These are phyloP conservation scores for Heliamphora exappendiculata DNA, from an alignment of 148 eudicot genomes.

Conservation along the genomic window DNA sequence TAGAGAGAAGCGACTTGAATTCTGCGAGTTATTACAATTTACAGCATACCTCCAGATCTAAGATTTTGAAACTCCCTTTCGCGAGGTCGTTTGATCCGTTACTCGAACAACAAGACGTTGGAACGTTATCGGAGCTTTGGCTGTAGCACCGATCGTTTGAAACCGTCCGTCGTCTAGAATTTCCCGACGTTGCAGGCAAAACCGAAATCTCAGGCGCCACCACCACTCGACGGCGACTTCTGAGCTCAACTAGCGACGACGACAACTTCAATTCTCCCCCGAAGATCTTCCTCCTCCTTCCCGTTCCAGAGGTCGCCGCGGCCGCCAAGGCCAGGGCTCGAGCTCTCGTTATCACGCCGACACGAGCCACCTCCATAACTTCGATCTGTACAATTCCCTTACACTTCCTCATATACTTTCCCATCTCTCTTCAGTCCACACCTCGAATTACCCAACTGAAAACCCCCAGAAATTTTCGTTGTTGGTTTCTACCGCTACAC, in stretches of 20 bases:
- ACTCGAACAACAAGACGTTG: slow-evolving; percentile 30
- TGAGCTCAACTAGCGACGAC: slow-evolving; percentile 19
- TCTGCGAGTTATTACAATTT: too few species aligned
- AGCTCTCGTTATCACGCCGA: slow-evolving; percentile 30
- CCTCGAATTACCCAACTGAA: not conserved
- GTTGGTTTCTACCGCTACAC: too few species aligned
- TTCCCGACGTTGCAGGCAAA: not conserved
- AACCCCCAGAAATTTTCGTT: too few species aligned
- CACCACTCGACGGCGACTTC: slow-evolving; percentile 20
- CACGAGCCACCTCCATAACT: slow-evolving; percentile 23
- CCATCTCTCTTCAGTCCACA: slow-evolving; percentile 7
- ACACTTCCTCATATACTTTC: slow-evolving; percentile 20
- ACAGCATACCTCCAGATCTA: slow-evolving; percentile 47
- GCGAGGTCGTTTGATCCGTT: slow-evolving; percentile 16
- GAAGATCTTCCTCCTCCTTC: slow-evolving; percentile 25
- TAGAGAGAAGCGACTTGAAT: not conserved
- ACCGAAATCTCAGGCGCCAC: not conserved
- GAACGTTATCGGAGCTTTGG: slow-evolving; percentile 1
- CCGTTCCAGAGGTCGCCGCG: not conserved
- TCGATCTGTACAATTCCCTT: slow-evolving; percentile 25
- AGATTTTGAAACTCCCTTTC: slow-evolving; percentile 10
- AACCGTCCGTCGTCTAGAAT: not conserved
- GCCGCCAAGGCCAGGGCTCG: slow-evolving; percentile 20
- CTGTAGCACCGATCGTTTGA: slow-evolving; percentile 8
- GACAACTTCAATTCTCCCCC: slow-evolving; percentile 22